phyloP scores from a whole-genome alignment of 1,284 basidiomycete species.

The Fomes fomentarius region DNA sequence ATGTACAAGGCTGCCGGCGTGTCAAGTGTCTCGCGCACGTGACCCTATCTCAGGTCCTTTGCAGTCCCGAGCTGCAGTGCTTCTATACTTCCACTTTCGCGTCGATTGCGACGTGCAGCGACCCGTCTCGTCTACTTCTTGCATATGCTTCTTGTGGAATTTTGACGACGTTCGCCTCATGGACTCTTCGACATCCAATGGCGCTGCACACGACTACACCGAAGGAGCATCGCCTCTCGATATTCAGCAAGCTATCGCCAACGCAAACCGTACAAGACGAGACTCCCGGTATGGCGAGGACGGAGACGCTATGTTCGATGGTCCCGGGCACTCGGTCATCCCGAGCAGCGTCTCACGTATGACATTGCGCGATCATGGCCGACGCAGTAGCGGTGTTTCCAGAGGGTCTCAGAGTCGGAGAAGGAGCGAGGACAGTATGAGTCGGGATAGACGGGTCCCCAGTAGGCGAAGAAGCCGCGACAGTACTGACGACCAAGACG shows the following conservation, averaged over 20 bases:
- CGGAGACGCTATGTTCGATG: slow-evolving; percentile 72
- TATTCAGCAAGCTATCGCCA: slow-evolving; percentile 60
- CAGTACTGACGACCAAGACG: slow-evolving; percentile 44
- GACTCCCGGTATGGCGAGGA: slow-evolving; percentile 69
- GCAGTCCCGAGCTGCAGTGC: too few relatives aligned
- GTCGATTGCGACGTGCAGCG: too few relatives aligned
- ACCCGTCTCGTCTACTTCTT: too few relatives aligned
- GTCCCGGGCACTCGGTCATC: slow-evolving; percentile 69
- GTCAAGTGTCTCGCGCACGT: slow-evolving; percentile 10
- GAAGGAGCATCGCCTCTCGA: slow-evolving; percentile 81
- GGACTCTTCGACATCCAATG: slow-evolving; percentile 22
- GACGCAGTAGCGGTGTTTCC: slow-evolving; percentile 58
- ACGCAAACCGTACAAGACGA: slow-evolving; percentile 50
- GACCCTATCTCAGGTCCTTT: not conserved
- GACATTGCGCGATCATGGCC: slow-evolving; percentile 59
- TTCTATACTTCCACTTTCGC: too few relatives aligned
- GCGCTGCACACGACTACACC: slow-evolving; percentile 65
- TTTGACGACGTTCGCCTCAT: not conserved
- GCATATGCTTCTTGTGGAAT: too few relatives aligned
- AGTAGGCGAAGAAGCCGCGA: slow-evolving; percentile 47
- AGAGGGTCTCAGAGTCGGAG: slow-evolving; percentile 44
- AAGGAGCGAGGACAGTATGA: slow-evolving; percentile 49
- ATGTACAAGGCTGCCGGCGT: slow-evolving; percentile 6
- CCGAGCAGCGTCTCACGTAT: slow-evolving; percentile 80
- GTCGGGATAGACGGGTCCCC: slow-evolving; percentile 32